Conservation (phyloP, 495 filamentous ascomycete genomes). For the Neurospora sublineolata region DNA sequence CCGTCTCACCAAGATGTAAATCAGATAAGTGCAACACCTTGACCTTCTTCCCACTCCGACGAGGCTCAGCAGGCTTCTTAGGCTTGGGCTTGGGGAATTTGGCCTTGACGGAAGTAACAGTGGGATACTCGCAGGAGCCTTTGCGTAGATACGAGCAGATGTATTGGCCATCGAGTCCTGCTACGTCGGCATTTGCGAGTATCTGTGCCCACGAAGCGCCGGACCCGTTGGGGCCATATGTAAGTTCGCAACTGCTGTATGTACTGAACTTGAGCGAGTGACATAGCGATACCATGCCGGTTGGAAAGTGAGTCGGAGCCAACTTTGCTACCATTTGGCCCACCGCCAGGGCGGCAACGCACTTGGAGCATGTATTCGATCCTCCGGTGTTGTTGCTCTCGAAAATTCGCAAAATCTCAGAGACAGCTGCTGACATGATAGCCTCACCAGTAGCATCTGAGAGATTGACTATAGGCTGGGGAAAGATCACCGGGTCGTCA, state of each 20-base stretch:
- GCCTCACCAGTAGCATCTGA: constrained; percentile 26
- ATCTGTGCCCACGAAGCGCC: constrained; percentile 50
- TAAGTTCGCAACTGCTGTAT: constrained; percentile 32
- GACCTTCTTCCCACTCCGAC: constrained; percentile 39
- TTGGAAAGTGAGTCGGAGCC: constrained; percentile 37
- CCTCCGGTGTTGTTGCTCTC: constrained; percentile 20
- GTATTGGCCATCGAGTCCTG: constrained; percentile 44
- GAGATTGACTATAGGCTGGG: constrained; percentile 30
- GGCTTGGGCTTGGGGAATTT: constrained; percentile 49
- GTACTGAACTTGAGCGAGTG: constrained; percentile 30
- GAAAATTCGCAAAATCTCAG: constrained; percentile 37
- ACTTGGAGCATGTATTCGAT: constrained; percentile 39
- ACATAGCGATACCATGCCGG: constrained; percentile 41
- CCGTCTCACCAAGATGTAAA: constrained; percentile 34
- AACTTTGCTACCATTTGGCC: constrained; percentile 38
- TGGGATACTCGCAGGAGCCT: constrained; percentile 37
- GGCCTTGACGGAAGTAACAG: constrained; percentile 31
- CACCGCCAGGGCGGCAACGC: constrained; percentile 38
- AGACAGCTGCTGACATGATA: constrained; percentile 27
- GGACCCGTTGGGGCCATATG: constrained; percentile 34
- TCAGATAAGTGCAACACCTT: constrained; percentile 52
- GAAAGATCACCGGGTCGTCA: constrained; percentile 40
- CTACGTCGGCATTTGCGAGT: constrained; percentile 41
- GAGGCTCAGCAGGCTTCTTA: constrained; percentile 26
- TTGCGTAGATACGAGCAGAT: constrained; percentile 43